Evolutionary conservation across 352 stramenopile species (phyloP), one percentile per base, ranked within the genome.

Genomic region (Globisporangium spinosum): DNA sequence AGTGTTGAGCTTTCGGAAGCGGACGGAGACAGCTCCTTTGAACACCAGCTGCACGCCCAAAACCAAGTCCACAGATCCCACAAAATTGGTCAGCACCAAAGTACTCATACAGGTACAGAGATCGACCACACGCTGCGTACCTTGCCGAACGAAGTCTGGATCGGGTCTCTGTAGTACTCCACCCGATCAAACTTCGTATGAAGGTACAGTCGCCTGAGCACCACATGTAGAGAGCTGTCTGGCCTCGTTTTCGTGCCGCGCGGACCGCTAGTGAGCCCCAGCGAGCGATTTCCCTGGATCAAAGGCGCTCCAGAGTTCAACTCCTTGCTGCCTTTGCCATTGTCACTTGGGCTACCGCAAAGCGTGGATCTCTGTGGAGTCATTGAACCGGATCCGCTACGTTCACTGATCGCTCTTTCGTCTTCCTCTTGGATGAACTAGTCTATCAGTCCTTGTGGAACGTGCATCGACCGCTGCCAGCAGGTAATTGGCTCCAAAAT

Each of bases 121-220:
- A 25, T 29, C 10, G 13, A 29, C 17, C 22, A 22, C 23, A 20
- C 20, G 10, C 15, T 2, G 13, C 35, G 29, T 68, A 84, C 78
- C 73, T 79, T 79, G 29, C 78, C 78, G n/a, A 84, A 57, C 13
- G 75, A 83, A 0, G 78, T 83, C n/a, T 70, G 49, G 4, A 68
- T 32, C 17, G 75, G 65, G 57, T 77, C 67, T 27, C 49, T 22
- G 40, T 61, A 68, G 12, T 34, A 64, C 49, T 60, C 32, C 12
- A 70, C 17, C 4, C 54, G 15, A 7, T 64, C 12, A 3, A 3
- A 20, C 13, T 2, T 2, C 6, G 12, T 22, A 3, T 53, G 35
- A 17, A 61, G 32, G 34, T 55, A 25, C 32, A 69, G 8, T 10
- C 62, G 29, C 10, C 49, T 58, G 8, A 64, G 27, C 22, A 69